Percentiles rank a stretch among this genome's conserved stretches.
phyloP scores from a whole-genome alignment of 768 basidiomycete species.

The Phanerodontia chrysosporium region DNA sequence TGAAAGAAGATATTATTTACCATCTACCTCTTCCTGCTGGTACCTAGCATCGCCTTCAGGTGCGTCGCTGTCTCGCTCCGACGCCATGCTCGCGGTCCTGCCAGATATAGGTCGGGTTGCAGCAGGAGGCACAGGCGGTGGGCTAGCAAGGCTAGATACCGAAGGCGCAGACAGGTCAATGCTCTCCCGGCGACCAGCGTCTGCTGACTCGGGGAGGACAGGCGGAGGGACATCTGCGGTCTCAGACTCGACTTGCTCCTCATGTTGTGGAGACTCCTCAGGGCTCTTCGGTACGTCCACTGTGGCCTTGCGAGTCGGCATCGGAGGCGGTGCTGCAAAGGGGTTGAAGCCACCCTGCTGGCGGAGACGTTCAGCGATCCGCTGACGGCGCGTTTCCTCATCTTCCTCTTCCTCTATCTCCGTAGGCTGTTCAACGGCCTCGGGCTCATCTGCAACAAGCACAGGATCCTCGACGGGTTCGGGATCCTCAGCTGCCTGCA shows the following conservation, averaged over 20 bases:
- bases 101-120: constrained; percentile 9
- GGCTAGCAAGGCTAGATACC: constrained; percentile 19
- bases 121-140: constrained; percentile 10
- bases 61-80: not conserved
- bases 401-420: constrained; percentile 37
- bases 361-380: constrained; percentile 55
- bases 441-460: not conserved
- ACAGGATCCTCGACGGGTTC: not conserved
- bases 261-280: not conserved
- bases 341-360: constrained; percentile 63
- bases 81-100: not conserved
- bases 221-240: not conserved
- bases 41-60: not conserved
- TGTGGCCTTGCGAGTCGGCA: constrained; percentile 11
- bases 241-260: not conserved
- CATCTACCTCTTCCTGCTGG: not conserved
- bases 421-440: not conserved
- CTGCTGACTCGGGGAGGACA: not conserved
- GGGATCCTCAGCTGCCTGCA: not conserved
- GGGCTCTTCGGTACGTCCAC: not conserved
- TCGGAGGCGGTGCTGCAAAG: constrained; percentile 36
- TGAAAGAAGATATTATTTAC: not conserved
- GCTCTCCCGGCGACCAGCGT: constrained; percentile 6
- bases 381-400: constrained; percentile 49
- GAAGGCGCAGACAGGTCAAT: constrained; percentile 6